Evolutionary conservation across 192 early-diverging fungal genomes (phyloP).

Genomic region (Jimgerdemannia lactiflua): DNA sequence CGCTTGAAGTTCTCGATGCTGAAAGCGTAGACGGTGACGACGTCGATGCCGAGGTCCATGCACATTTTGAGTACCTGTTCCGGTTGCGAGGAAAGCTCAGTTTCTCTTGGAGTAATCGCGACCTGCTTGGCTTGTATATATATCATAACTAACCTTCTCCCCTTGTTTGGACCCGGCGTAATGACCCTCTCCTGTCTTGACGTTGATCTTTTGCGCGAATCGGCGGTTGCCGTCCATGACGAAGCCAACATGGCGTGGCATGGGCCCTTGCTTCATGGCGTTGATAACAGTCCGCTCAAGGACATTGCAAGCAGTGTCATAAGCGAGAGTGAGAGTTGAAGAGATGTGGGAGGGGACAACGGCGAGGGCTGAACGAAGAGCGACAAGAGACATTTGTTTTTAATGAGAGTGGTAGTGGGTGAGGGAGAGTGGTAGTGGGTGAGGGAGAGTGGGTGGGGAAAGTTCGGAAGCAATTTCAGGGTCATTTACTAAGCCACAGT

Average conservation of each 20-base stretch:
- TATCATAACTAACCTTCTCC: slow-evolving; percentile 55
- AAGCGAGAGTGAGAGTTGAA: neutral
- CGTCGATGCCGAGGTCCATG: slow-evolving; percentile 77
- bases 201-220: slow-evolving; percentile 68
- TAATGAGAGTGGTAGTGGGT: neutral
- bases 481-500: too few relatives aligned
- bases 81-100: neutral
- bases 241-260: slow-evolving; percentile 92
- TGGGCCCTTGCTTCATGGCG: slow-evolving; percentile 60
- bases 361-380: neutral
- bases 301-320: neutral
- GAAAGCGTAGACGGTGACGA: slow-evolving; percentile 96
- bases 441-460: too few relatives aligned
- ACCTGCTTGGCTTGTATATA: neutral
- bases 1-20: slow-evolving; percentile 98
- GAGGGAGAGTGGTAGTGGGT: too few relatives aligned
- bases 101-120: neutral
- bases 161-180: slow-evolving; percentile 75
- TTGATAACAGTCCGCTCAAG: slow-evolving; percentile 19
- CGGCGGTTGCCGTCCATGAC: slow-evolving; percentile 99
- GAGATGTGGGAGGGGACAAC: neutral
- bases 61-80: slow-evolving; percentile 81
- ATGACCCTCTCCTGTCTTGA: slow-evolving; percentile 68
- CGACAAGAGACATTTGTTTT: neutral
- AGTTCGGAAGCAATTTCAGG: too few relatives aligned